Conservation (phyloP, 106 monocot species). For the Narthecium ossifragum region DNA sequence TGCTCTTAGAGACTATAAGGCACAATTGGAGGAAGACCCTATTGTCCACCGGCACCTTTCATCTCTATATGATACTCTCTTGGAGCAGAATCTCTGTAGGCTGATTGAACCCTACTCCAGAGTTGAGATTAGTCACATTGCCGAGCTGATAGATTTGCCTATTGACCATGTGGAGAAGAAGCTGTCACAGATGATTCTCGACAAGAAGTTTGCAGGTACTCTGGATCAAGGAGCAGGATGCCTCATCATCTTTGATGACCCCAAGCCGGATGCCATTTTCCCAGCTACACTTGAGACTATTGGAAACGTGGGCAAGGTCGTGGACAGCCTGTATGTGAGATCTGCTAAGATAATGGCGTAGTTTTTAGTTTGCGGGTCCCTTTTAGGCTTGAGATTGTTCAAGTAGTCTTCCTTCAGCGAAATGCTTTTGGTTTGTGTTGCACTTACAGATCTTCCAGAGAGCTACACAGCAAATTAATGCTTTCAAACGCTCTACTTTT, state of each 20-base stretch:
- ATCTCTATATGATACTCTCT: slow-evolving; percentile 78
- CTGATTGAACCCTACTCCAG: slow-evolving; percentile 84
- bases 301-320: slow-evolving; percentile 82
- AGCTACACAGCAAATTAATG: too few species aligned
- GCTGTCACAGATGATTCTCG: slow-evolving; percentile 89
- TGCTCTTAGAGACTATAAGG: slow-evolving; percentile 62
- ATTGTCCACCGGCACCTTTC: slow-evolving; percentile 94
- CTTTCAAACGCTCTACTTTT: too few species aligned
- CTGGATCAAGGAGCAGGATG: slow-evolving; percentile 83
- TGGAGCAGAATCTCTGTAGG: slow-evolving; percentile 94
- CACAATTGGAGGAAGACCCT: slow-evolving; percentile 89
- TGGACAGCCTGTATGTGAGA: slow-evolving; percentile 83
- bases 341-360: slow-evolving; percentile 82
- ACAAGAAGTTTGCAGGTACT: slow-evolving; percentile 96
- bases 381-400: too few species aligned
- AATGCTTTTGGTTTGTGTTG: too few species aligned
- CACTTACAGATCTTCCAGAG: too few species aligned
- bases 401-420: too few species aligned
- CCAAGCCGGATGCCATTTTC: slow-evolving; percentile 63
- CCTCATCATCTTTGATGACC: slow-evolving; percentile 83
- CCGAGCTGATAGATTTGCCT: slow-evolving; percentile 74
- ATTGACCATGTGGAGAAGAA: slow-evolving; percentile 86
- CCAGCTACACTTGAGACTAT: slow-evolving; percentile 82
- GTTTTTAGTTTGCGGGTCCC: too few species aligned
- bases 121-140: slow-evolving; percentile 78